Evolutionary conservation across 2,329 filamentous ascomycete genomes (phyloP).

Genomic region (Dryadomyces quercivorus): DNA sequence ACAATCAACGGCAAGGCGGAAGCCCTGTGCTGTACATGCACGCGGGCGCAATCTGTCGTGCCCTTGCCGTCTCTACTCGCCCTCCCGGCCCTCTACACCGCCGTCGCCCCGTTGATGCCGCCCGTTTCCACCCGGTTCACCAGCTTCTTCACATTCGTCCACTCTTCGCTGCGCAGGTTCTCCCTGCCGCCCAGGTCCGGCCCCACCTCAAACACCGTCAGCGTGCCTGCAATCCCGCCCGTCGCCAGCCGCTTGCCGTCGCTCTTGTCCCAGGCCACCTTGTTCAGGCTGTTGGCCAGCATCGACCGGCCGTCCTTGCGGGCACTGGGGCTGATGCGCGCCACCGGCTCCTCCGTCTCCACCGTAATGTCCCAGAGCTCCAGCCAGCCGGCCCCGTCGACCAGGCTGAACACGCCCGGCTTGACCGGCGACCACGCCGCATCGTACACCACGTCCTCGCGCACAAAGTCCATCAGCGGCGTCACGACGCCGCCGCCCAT

Average conservation of each 20-base stretch:
- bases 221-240: slow-evolving; percentile 79
- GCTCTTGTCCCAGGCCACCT: slow-evolving; percentile 82
- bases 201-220: slow-evolving; percentile 90
- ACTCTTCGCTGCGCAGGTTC: slow-evolving; percentile 73
- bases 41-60: neutral
- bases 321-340: slow-evolving; percentile 60
- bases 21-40: neutral
- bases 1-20: no score
- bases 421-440: slow-evolving; percentile 90
- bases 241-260: slow-evolving; percentile 82
- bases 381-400: slow-evolving; percentile 82
- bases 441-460: slow-evolving; percentile 95
- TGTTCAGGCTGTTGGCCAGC: slow-evolving; percentile 80
- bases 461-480: slow-evolving; percentile 78
- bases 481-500: slow-evolving; percentile 37
- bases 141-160: slow-evolving; percentile 84
- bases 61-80: neutral
- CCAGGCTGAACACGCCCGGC: slow-evolving; percentile 86
- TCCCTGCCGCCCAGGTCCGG: slow-evolving; percentile 75
- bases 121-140: slow-evolving; percentile 59
- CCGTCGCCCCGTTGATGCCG: slow-evolving; percentile 34
- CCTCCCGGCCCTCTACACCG: neutral
- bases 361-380: slow-evolving; percentile 93
- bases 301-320: slow-evolving; percentile 54
- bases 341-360: slow-evolving; percentile 84